phyloP scores from a whole-genome alignment of 2,329 filamentous ascomycete species.

The Penicillium oxalicum region DNA sequence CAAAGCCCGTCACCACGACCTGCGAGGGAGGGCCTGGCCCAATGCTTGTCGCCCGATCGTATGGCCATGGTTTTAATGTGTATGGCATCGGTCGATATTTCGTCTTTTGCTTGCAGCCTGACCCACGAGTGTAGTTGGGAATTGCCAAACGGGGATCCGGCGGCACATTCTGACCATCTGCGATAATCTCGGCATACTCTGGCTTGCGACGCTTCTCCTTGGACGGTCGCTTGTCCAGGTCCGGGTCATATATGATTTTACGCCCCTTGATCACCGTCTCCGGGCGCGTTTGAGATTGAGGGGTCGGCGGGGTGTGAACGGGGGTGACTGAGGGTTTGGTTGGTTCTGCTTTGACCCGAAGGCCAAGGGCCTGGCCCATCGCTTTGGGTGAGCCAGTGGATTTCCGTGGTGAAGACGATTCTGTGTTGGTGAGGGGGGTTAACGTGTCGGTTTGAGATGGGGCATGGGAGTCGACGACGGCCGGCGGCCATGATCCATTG shows the following conservation, averaged over 20 bases:
- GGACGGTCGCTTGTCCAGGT: conserved; percentile 52
- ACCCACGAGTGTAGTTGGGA: conserved; percentile 55
- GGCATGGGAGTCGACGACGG: conserved; percentile 53
- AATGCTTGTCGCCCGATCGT: conserved; percentile 75
- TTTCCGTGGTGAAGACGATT: conserved; percentile 58
- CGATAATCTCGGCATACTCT: conserved; percentile 48
- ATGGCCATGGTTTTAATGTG: conserved; percentile 71
- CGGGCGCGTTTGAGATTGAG: conserved; percentile 46
- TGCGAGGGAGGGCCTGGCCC: conserved; percentile 85
- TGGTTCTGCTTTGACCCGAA: conserved; percentile 24
- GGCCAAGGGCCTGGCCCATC: conserved; percentile 31
- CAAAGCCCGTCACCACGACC: conserved; percentile 92
- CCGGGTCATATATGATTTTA: conserved; percentile 58
- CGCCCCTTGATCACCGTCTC: conserved; percentile 51
- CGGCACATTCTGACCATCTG: conserved; percentile 55
- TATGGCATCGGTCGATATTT: conserved; percentile 71
- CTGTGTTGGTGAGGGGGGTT: conserved; percentile 61
- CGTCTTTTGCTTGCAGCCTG: conserved; percentile 60
- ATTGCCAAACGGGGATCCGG: conserved; percentile 75
- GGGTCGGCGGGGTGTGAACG: conserved; percentile 41
- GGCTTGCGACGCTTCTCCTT: conserved; percentile 52
- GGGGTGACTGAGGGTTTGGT: conserved; percentile 34
- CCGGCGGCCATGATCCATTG: conserved; percentile 57
- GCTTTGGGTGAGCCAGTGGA: conserved; percentile 48
- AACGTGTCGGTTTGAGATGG: conserved; percentile 46